Base-by-base conservation (phyloP, 805 yeast genomes). In the Nakazawaea wickerhamii region DNA sequence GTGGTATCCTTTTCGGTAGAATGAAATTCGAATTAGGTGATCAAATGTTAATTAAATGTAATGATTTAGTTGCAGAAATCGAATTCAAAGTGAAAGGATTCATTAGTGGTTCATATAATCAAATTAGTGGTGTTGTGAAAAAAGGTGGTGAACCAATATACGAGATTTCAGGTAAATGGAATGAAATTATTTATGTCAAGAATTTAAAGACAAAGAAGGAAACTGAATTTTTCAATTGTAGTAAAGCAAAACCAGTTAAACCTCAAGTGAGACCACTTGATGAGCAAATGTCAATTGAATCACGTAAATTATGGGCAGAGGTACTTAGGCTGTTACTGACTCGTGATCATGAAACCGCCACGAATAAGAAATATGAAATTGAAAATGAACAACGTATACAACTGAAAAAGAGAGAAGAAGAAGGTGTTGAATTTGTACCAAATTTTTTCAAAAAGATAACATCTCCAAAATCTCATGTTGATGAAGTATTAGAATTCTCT, bases 1-100 rank as follows among this genome's bases (percentile, higher is more conserved):
- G 98, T 52, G 97, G 97, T 41, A 86, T 93, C 33, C 64, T 93
- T 20, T 84, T 93, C 56, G 99, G 99, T 21, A 84, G 82, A 49
- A 73, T 93, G 69, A 84, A 82, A 63, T 81, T 84, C 44, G 99
- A 93, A 61, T 64, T 93, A 46, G 98, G 99, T 22, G 99, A 93
- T 60, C 95, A 84, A 57, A 77, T 95, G 79, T 52, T 73, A n/a
- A 70, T 93, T 44, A 76, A 73, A 51, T 84, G 91, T 53, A 71
- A 77, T 5, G 61, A 76, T 11, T 72, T 73, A 46, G 71, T 74
- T 42, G 88, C 91, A 4, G 91, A 84, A 58, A 83, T 93, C 40
- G 98, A 93, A 51, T 93, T 93, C 65, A 90, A 93, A 59, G 85
- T 93, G 5, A 93, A 93, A 62, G 99, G 99, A 1, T 85, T 89